Percentiles rank a stretch among this genome's conserved stretches.
Conservation (phyloP, 805 yeast genomes). For the Trichomonascus vanleenenianus region DNA sequence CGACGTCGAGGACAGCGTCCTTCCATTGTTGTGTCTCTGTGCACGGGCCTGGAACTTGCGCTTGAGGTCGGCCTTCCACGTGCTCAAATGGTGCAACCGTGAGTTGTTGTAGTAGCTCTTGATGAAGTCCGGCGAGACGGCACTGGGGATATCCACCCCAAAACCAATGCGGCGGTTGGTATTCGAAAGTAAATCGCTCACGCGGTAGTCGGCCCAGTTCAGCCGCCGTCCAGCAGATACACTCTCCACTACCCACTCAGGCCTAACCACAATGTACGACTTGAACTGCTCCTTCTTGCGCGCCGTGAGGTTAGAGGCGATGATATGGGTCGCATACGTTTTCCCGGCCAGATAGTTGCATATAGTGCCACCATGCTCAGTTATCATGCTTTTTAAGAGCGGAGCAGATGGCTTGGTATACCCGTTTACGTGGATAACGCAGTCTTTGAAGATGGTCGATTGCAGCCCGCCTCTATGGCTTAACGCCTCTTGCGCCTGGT, state of each 20-base stretch:
- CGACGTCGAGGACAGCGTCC: constrained; percentile 3
- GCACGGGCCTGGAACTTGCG: constrained; percentile 49
- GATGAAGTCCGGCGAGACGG: constrained; percentile 54
- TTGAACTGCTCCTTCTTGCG: constrained; percentile 58
- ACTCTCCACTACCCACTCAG: constrained; percentile 73
- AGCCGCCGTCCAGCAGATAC: constrained; percentile 40
- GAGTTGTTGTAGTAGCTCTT: constrained; percentile 68
- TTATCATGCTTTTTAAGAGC: constrained; percentile 61
- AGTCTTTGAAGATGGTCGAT: constrained; percentile 49
- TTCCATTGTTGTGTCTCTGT: constrained; percentile 18
- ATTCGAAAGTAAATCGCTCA: constrained; percentile 26
- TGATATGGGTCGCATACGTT: constrained; percentile 71
- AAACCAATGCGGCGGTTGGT: not conserved
- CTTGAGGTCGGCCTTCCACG: constrained; percentile 74
- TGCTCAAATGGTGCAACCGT: constrained; percentile 78
- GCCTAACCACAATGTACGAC: constrained; percentile 67
- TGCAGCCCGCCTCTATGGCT: constrained; percentile 18
- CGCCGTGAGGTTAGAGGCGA: constrained; percentile 74
- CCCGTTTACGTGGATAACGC: constrained; percentile 79
- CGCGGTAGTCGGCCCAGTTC: constrained; percentile 66
- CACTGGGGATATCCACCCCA: not conserved
- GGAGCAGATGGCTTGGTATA: constrained; percentile 74
- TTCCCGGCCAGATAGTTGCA: constrained; percentile 62
- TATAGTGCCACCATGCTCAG: constrained; percentile 74
- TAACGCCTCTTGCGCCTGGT: constrained; percentile 25